These are phyloP conservation scores for Rhodotorula kratochvilovae DNA, from an alignment of 768 basidiomycete genomes.

Conservation along the genomic window DNA sequence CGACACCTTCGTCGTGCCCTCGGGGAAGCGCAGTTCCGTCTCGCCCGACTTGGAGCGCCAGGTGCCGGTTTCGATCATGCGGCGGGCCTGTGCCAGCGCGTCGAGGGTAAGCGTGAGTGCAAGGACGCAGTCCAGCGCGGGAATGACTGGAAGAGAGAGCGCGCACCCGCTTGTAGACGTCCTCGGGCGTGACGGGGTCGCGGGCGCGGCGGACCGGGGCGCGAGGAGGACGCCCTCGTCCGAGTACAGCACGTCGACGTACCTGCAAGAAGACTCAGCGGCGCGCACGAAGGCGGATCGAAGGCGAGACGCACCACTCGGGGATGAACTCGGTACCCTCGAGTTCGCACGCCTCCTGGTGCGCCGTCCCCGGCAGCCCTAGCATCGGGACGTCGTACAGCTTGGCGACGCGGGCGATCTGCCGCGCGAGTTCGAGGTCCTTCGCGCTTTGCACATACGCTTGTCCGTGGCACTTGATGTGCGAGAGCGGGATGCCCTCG, in stretches of 20 bases:
- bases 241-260: slow-evolving; percentile 63
- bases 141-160: too few species aligned
- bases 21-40: slow-evolving; percentile 51
- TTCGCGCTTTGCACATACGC: slow-evolving; percentile 60
- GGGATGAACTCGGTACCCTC: slow-evolving; percentile 61
- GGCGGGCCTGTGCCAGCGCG: neutral
- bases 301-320: slow-evolving; percentile 48
- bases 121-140: neutral
- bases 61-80: slow-evolving; percentile 2
- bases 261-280: slow-evolving; percentile 50
- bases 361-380: slow-evolving; percentile 62
- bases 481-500: slow-evolving; percentile 57
- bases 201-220: slow-evolving; percentile 51
- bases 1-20: slow-evolving; percentile 57
- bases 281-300: neutral
- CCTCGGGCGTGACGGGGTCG: slow-evolving; percentile 52
- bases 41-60: slow-evolving; percentile 48
- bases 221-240: slow-evolving; percentile 43
- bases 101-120: neutral
- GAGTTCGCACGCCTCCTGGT: slow-evolving; percentile 58
- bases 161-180: slow-evolving; percentile 54
- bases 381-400: slow-evolving; percentile 59
- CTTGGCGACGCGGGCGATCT: slow-evolving; percentile 57
- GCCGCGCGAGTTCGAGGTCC: slow-evolving; percentile 57
- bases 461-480: slow-evolving; percentile 58